Conservation (phyloP, 305 asterid genomes). For the Ajuga reptans region DNA sequence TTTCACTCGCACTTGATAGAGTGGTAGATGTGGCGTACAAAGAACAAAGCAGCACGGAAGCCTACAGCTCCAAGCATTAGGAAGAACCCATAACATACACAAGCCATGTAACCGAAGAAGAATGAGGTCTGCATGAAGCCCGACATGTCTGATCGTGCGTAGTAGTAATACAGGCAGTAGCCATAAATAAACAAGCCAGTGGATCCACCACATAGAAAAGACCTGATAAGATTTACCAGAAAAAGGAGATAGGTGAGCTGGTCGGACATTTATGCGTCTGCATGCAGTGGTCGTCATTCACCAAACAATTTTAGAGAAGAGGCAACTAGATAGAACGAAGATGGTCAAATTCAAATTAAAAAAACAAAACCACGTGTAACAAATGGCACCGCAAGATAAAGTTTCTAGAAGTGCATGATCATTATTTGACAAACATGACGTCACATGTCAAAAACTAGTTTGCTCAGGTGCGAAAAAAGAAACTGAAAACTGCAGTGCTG, state of each 20-base stretch:
- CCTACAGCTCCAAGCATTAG: conserved; percentile 82
- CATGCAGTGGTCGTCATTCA: not conserved
- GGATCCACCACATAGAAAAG: conserved; percentile 74
- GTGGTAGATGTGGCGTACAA: conserved; percentile 63
- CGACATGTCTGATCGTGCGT: conserved; percentile 73
- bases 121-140: conserved; percentile 76
- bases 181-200: conserved; percentile 67
- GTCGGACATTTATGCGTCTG: not conserved
- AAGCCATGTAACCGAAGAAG: conserved; percentile 77
- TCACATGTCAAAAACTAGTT: not conserved
- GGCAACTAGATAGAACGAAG: not conserved
- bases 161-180: conserved; percentile 68
- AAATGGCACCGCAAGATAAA: not conserved
- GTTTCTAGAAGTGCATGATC: not conserved
- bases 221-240: conserved; percentile 28
- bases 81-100: conserved; percentile 67
- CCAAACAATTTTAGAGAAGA: not conserved
- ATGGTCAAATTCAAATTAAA: not conserved
- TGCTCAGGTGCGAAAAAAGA: not conserved
- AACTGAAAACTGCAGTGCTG: not conserved
- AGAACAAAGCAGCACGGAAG: conserved; percentile 69
- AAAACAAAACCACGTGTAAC: not conserved
- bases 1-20: conserved; percentile 56
- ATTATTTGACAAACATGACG: too few relatives aligned
- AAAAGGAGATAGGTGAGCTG: not conserved